Percentiles rank a stretch among this genome's conserved stretches.
Evolutionary conservation across 2,329 filamentous ascomycete species (phyloP).

Genomic region (Fusarium xylarioides): DNA sequence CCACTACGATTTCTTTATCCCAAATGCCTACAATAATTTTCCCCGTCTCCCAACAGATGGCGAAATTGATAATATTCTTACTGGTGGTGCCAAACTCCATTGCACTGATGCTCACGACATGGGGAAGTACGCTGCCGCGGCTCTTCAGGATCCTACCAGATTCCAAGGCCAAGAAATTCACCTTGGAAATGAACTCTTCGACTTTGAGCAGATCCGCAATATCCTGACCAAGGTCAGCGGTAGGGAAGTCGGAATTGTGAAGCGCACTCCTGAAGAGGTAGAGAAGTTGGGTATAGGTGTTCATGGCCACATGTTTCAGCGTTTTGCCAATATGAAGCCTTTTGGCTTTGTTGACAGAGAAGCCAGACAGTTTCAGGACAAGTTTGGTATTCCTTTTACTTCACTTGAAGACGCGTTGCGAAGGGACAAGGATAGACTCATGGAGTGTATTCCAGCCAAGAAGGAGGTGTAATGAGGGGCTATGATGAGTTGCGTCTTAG

Average conservation of each 20-base stretch:
- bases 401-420: conserved; percentile 14
- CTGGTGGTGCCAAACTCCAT: conserved; percentile 35
- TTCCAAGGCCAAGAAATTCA: conserved; percentile 47
- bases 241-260: conserved; percentile 37
- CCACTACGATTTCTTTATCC: conserved; percentile 42
- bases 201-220: conserved; percentile 43
- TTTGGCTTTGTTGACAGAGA: not conserved
- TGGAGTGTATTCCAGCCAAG: not conserved
- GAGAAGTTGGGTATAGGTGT: not conserved
- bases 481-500: not conserved
- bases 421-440: conserved; percentile 14
- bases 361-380: not conserved
- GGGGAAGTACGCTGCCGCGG: conserved; percentile 47
- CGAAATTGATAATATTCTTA: conserved; percentile 40
- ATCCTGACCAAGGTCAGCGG: conserved; percentile 45
- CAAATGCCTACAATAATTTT: conserved; percentile 39
- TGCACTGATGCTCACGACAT: conserved; percentile 46
- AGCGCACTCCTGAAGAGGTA: conserved; percentile 14
- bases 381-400: conserved; percentile 22
- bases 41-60: conserved; percentile 42
- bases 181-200: conserved; percentile 41
- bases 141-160: conserved; percentile 43
- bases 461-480: no score
- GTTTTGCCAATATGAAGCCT: conserved; percentile 14
- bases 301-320: conserved; percentile 18